Conservation (phyloP, 345 rosid species). For the Passiflora organensis region DNA sequence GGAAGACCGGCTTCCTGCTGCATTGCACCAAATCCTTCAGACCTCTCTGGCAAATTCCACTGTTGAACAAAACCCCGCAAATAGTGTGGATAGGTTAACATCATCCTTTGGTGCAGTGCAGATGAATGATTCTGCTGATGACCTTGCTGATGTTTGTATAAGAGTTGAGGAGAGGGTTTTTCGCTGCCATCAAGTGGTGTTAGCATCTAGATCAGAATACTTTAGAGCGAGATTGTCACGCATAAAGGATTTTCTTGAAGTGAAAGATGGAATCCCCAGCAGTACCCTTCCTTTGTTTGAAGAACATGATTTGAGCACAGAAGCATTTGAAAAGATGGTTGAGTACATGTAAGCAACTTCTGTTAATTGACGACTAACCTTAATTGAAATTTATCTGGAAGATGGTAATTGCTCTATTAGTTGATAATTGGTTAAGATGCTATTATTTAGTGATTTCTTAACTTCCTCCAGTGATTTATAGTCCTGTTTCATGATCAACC, state of each 20-base stretch:
- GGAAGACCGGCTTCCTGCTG: conserved; percentile 86
- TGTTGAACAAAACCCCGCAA: conserved; percentile 23
- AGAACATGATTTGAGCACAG: conserved; percentile 82
- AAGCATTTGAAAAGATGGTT: conserved; percentile 81
- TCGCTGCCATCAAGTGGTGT: conserved; percentile 86
- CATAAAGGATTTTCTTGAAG: conserved; percentile 68
- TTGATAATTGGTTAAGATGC: background rate
- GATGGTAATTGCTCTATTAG: conserved; percentile 1
- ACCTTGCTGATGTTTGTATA: conserved; percentile 82
- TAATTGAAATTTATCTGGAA: background rate
- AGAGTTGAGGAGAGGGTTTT: conserved; percentile 60
- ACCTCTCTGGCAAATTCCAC: conserved; percentile 43
- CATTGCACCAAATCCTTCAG: conserved; percentile 57
- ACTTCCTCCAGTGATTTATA: background rate
- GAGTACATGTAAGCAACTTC: conserved; percentile 74
- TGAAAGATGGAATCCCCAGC: conserved; percentile 35
- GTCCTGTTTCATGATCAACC: conserved; percentile 3
- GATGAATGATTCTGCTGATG: conserved; percentile 40
- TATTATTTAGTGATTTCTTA: background rate
- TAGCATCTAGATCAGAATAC: conserved; percentile 95
- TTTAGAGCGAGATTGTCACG: conserved; percentile 78
- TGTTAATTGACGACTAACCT: conserved; percentile 1
- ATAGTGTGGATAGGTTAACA: conserved; percentile 27
- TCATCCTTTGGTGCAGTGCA: conserved; percentile 33
- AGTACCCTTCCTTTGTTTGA: conserved; percentile 59